phyloP scores from a whole-genome alignment of 176 grass and related monocot species.

The Musa itinerans region DNA sequence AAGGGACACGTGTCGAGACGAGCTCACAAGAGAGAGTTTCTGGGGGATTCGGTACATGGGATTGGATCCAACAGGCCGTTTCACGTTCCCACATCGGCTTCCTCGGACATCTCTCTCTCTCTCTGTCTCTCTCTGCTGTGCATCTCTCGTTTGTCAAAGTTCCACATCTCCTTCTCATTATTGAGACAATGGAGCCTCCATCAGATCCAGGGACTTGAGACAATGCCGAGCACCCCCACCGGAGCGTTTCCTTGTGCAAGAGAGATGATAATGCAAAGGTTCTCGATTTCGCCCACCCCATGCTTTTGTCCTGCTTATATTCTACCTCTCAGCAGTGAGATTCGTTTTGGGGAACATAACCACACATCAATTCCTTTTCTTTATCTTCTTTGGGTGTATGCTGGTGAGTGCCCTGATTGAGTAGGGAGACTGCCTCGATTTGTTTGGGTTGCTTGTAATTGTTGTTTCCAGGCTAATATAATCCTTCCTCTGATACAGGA shows the following conservation, averaged over 20 bases:
- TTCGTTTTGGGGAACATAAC: no score
- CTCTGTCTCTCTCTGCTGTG: neutral
- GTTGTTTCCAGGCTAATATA: neutral
- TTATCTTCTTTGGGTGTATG: neutral
- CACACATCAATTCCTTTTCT: no score
- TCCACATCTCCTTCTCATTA: neutral
- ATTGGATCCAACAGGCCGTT: neutral
- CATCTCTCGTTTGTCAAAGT: neutral
- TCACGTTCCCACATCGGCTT: neutral
- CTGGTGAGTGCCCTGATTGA: neutral
- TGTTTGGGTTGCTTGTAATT: no score
- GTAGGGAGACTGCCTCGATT: neutral
- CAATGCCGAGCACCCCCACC: no score
- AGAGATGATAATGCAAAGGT: no score
- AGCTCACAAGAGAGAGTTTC: neutral
- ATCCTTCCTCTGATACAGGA: constrained; percentile 1
- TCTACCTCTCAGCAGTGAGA: no score
- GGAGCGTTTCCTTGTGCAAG: no score
- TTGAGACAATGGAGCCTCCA: neutral
- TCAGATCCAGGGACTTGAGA: constrained; percentile 18
- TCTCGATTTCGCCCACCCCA: no score
- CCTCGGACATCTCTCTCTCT: neutral
- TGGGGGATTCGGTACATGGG: neutral
- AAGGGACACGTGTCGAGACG: neutral
- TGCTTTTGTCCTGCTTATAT: no score